phyloP scores from a whole-genome alignment of 2,329 filamentous ascomycete species.

The Mycogone perniciosa region DNA sequence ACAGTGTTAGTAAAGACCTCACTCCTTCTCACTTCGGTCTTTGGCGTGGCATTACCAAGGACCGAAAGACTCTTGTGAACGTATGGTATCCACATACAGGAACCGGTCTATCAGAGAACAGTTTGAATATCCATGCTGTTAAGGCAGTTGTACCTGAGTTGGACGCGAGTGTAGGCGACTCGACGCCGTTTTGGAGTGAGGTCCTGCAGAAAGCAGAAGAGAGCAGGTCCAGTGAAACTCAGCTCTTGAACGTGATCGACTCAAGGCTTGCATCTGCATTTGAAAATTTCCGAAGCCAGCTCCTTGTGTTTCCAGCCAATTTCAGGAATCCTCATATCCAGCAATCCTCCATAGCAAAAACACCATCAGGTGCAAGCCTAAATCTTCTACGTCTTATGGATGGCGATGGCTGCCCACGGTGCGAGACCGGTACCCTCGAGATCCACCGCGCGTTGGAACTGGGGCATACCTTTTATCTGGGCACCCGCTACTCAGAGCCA shows the following conservation, averaged over 20 bases:
- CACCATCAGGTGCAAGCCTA: constrained; percentile 34
- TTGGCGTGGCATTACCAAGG: constrained; percentile 61
- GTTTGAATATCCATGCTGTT: constrained; percentile 51
- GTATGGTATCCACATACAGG: constrained; percentile 54
- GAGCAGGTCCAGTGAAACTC: background rate
- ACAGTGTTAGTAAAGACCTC: background rate
- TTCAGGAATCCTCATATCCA: constrained; percentile 7
- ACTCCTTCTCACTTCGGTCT: constrained; percentile 26
- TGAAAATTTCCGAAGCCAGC: constrained; percentile 16
- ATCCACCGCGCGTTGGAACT: constrained; percentile 76
- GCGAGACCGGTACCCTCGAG: constrained; percentile 54
- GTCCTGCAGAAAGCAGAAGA: constrained; percentile 21
- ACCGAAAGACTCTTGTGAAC: constrained; percentile 61
- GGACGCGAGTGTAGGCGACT: constrained; percentile 62
- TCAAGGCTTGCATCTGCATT: constrained; percentile 23
- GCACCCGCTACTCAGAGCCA: constrained; percentile 77
- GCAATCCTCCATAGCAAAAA: constrained; percentile 23
- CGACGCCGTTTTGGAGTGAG: constrained; percentile 46
- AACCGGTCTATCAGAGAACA: constrained; percentile 21
- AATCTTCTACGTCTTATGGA: constrained; percentile 59
- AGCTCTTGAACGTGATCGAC: constrained; percentile 32
- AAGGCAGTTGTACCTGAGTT: constrained; percentile 61
- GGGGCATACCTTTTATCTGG: constrained; percentile 91
- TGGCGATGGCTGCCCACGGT: constrained; percentile 69
- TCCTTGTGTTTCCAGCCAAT: constrained; percentile 21